Evolutionary conservation across 1,284 basidiomycete genomes (phyloP).

Genomic region (Xerocomus amazonicus): DNA sequence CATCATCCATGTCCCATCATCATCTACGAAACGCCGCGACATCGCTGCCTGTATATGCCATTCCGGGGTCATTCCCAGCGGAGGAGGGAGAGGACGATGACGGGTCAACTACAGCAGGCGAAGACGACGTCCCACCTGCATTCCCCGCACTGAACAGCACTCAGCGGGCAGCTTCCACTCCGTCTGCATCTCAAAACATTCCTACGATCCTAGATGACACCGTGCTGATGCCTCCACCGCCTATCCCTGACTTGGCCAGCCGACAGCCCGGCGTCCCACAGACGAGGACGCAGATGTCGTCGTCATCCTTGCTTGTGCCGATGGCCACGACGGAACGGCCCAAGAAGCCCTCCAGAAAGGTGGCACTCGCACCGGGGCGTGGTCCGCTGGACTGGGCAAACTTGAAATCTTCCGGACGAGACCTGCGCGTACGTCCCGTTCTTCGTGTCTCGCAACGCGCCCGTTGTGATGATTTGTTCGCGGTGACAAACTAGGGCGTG

Average conservation of each 20-base stretch:
- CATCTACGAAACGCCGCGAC: background rate
- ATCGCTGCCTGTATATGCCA: background rate
- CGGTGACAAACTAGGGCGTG: conserved; percentile 47
- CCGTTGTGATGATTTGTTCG: background rate
- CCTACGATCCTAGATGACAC: conserved; percentile 52
- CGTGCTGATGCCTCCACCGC: conserved; percentile 70
- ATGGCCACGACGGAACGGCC: conserved; percentile 56
- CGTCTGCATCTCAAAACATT: conserved; percentile 20
- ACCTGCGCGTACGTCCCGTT: conserved; percentile 59
- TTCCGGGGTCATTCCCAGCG: conserved; percentile 31
- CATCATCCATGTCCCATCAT: background rate
- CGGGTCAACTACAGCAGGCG: conserved; percentile 53
- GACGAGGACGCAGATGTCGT: conserved; percentile 21
- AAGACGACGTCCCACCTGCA: conserved; percentile 72
- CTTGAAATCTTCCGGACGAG: conserved; percentile 73
- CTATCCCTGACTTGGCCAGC: conserved; percentile 45
- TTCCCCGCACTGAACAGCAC: conserved; percentile 82
- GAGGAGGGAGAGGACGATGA: conserved; percentile 40
- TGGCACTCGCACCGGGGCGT: conserved; percentile 88
- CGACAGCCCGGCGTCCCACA: conserved; percentile 43
- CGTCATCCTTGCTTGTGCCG: conserved; percentile 55
- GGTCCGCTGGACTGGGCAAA: conserved; percentile 94
- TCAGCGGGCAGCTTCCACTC: conserved; percentile 53
- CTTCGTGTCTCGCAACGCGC: background rate
- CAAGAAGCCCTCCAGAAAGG: conserved; percentile 61